Conservation (phyloP, 306 rosid genomes). For the Ochetophila trinervis region DNA sequence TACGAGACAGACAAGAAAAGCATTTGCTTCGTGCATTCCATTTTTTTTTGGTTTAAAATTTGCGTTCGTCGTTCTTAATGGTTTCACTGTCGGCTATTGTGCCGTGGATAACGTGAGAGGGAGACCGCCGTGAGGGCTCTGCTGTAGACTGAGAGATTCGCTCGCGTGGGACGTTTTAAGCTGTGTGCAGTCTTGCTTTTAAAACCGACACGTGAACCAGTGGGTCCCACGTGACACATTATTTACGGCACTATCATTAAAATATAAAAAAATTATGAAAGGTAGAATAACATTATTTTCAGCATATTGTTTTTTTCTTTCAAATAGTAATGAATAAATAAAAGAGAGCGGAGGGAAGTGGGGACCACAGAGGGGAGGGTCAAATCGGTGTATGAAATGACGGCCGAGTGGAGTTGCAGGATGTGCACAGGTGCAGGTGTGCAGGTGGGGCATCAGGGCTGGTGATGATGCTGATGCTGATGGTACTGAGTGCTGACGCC, state of each 20-base stretch:
- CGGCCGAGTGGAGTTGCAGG: slow-evolving; percentile 30
- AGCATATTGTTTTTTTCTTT: not conserved
- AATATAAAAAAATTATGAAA: not conserved
- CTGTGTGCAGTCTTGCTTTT: not conserved
- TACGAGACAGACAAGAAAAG: not conserved
- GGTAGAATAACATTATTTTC: too few relatives aligned
- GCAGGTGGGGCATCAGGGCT: slow-evolving; percentile 18
- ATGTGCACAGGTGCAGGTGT: not conserved
- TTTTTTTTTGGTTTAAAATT: too few relatives aligned
- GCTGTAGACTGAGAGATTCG: slow-evolving; percentile 46
- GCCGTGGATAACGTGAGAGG: slow-evolving; percentile 7
- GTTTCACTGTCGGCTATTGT: too few relatives aligned
- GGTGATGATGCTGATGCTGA: not conserved
- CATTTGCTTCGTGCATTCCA: too few relatives aligned
- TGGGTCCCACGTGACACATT: not conserved
- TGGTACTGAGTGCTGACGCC: slow-evolving; percentile 17
- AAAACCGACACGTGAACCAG: slow-evolving; percentile 6
- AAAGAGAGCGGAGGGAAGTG: slow-evolving; percentile 1
- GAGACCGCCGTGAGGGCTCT: slow-evolving; percentile 43
- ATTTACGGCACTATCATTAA: not conserved
- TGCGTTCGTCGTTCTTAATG: too few relatives aligned
- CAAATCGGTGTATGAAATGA: slow-evolving; percentile 39
- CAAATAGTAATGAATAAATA: not conserved
- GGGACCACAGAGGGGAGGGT: slow-evolving; percentile 18
- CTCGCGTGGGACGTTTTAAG: slow-evolving; percentile 12